Evolutionary conservation across 257 asterid genomes (phyloP), one percentile per base, ranked within the genome.

Genomic region (Ballota nigra): DNA sequence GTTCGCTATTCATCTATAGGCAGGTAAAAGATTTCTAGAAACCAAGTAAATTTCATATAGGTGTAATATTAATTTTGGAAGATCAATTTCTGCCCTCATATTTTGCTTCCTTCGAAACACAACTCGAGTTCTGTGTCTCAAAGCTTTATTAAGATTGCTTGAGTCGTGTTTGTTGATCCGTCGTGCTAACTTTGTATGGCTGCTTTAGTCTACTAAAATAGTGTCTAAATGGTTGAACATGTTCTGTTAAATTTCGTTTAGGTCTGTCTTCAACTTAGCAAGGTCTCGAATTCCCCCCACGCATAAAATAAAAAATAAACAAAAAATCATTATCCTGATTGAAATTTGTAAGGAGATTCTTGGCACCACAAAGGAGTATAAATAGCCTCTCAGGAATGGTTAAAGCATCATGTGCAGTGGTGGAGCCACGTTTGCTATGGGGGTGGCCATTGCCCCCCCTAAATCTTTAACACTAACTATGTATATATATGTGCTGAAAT

Each of bases 1-100:
- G 77, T 66, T 75, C 49, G 15, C 41, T 20, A 33, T 24, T 73
- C 53, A 57, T 40, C 26, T 3, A 15, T 73, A 57, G 49, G 65
- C 28, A 57, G 70, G 73, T 75, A 56, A 66, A 19, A 59, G 61
- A 56, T 69, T 69, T 73, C 28, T 2, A 68, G 53, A 4, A 55
- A 31, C 34, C 58, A 61, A 58, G 45, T 63, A 43, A 68, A 63
- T 74, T 49, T 70, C 69, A 45, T 26, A 23, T 69, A 53, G 64
- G 58, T 55, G 64, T 55, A 41, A 49, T 57, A 58, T 53, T 24
- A 33, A 63, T 63, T 68, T 56, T 41, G 3, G 63, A 31, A 40
- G 62, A 64, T 52, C 24, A 45, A 23, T 23, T 16, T 36, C 36
- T 63, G 45, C 20, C 68, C 58, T 2, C 4, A 36, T 18, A 15